Evolutionary conservation across 768 basidiomycete genomes (phyloP).

Genomic region (Termitomyces sp.): DNA sequence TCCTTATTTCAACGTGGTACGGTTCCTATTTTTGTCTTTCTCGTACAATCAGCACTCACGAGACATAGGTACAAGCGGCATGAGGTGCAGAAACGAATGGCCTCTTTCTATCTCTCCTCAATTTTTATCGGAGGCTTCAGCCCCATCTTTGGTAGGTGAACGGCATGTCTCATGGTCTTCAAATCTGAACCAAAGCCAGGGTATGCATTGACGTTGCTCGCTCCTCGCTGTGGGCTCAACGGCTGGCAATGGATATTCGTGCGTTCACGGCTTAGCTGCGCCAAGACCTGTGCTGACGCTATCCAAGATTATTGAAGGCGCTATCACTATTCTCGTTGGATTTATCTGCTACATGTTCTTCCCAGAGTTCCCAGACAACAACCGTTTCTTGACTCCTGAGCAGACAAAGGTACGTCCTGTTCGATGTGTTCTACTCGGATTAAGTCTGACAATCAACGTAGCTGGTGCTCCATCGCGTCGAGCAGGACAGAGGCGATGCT

Average conservation of each 20-base stretch:
- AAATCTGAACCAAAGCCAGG: constrained; percentile 3
- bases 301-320: constrained; percentile 21
- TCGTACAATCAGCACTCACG: not conserved
- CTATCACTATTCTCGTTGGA: constrained; percentile 20
- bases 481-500: constrained; percentile 32
- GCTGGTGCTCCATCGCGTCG: constrained; percentile 25
- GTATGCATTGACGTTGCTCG: constrained; percentile 12
- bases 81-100: constrained; percentile 36
- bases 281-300: constrained; percentile 2
- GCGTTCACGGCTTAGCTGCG: not conserved
- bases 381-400: constrained; percentile 28
- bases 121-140: constrained; percentile 26
- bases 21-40: not conserved
- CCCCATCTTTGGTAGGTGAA: constrained; percentile 17
- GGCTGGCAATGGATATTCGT: constrained; percentile 28
- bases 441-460: not conserved
- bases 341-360: constrained; percentile 19
- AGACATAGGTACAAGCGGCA: constrained; percentile 30
- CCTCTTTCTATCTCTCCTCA: constrained; percentile 27
- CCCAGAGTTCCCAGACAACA: constrained; percentile 23
- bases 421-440: constrained; percentile 10
- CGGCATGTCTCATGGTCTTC: no score
- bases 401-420: constrained; percentile 25
- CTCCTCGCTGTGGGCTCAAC: constrained; percentile 9
- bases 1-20: constrained; percentile 4